phyloP scores from a whole-genome alignment of 2,329 filamentous ascomycete species.

The Fusarium nematophilum region DNA sequence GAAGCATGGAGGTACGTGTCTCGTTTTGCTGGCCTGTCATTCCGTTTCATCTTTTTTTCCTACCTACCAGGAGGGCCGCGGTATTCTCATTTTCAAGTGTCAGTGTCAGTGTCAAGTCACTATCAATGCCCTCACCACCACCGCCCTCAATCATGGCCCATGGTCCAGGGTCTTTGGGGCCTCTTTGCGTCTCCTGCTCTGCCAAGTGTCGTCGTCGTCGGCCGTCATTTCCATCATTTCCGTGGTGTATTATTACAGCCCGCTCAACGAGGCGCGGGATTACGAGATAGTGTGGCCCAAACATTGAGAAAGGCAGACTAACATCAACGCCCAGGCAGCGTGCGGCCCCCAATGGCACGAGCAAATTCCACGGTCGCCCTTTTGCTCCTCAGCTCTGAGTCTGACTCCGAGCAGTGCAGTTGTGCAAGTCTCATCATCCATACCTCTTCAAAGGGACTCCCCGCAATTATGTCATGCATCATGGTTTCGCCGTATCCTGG shows the following conservation, averaged over 20 bases:
- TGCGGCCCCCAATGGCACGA: constrained; percentile 30
- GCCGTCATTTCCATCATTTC: constrained; percentile 28
- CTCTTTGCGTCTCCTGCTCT: constrained; percentile 14
- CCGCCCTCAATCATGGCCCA: not conserved
- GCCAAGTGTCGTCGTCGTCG: constrained; percentile 32
- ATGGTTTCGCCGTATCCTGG: constrained; percentile 50
- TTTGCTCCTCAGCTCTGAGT: constrained; percentile 33
- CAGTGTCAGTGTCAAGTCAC: constrained; percentile 24
- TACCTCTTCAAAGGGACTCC: constrained; percentile 41
- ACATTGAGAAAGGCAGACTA: constrained; percentile 36
- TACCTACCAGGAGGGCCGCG: constrained; percentile 30
- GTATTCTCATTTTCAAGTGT: constrained; percentile 17
- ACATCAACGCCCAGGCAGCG: constrained; percentile 24
- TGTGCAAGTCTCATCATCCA: constrained; percentile 31
- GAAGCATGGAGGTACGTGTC: constrained; percentile 34
- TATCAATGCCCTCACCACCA: constrained; percentile 11
- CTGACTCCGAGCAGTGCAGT: constrained; percentile 16
- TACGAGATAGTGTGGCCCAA: constrained; percentile 43
- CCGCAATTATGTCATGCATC: constrained; percentile 62
- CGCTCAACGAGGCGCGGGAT: constrained; percentile 38
- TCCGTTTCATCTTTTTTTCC: constrained; percentile 37
- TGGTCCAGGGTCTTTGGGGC: not conserved
- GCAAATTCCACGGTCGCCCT: constrained; percentile 33
- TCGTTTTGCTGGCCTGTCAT: constrained; percentile 38
- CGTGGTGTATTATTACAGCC: constrained; percentile 27